Conservation (phyloP, 1,139 yeast species). For the Geotrichum aggregatum region DNA sequence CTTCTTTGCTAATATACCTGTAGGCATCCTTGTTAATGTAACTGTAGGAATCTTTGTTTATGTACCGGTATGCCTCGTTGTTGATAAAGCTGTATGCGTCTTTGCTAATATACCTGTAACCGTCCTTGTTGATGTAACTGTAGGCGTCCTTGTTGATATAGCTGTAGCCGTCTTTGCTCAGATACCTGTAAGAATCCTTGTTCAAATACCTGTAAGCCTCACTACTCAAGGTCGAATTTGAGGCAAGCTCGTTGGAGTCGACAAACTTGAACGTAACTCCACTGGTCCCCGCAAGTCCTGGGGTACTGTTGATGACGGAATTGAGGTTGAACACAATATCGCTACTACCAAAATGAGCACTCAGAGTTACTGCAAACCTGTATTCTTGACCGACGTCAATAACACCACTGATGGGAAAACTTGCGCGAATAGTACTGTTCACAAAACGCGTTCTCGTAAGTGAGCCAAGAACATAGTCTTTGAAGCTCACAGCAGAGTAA, state of each 20-base stretch:
- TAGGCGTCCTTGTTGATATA: conserved; percentile 3
- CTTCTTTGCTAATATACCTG: conserved; percentile 1
- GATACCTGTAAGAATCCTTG: conserved; percentile 5
- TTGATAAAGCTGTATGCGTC: not conserved
- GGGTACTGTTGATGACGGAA: conserved; percentile 6
- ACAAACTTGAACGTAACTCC: conserved; percentile 7
- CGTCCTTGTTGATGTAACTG: conserved; percentile 3
- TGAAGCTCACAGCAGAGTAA: not conserved
- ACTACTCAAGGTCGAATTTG: not conserved
- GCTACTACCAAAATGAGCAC: not conserved
- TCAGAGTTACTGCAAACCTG: conserved; percentile 3
- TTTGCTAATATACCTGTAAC: not conserved
- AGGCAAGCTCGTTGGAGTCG: not conserved
- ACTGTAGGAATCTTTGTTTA: conserved; percentile 1
- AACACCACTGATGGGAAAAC: conserved; percentile 9
- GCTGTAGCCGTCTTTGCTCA: conserved; percentile 2
- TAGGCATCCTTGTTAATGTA: conserved; percentile 1
- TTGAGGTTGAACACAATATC: conserved; percentile 11
- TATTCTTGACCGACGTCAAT: conserved; percentile 6
- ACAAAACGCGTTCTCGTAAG: not conserved
- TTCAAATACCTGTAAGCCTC: conserved; percentile 6
- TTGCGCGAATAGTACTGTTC: conserved; percentile 1
- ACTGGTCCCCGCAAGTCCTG: conserved; percentile 3
- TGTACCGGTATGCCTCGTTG: not conserved
- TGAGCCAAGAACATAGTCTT: not conserved